These are phyloP conservation scores for Barnettozyma botsteinii DNA, from an alignment of 805 yeast species.

Conservation along the genomic window DNA sequence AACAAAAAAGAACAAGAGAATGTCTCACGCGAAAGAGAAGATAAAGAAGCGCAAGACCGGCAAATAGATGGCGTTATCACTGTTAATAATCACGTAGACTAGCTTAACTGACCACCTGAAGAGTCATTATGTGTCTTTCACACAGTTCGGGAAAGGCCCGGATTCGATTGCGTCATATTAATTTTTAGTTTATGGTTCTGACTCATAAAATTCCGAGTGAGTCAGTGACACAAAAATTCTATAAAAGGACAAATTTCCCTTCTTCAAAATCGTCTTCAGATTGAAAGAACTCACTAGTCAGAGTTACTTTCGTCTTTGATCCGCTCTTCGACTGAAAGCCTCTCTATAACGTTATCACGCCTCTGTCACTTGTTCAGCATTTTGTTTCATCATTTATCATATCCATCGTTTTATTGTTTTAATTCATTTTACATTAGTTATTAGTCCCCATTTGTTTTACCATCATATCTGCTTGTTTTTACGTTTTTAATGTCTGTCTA, in stretches of 20 bases:
- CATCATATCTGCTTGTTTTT: too few species aligned
- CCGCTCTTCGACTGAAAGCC: not conserved
- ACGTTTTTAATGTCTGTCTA: too few species aligned
- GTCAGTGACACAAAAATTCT: not conserved
- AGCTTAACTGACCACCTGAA: too few species aligned
- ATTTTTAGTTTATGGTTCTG: not conserved
- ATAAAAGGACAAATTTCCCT: not conserved
- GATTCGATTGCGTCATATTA: conserved; percentile 2
- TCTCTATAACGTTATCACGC: not conserved
- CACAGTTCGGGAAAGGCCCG: too few species aligned
- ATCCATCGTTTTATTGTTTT: not conserved
- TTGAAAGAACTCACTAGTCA: not conserved
- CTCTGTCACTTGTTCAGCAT: not conserved
- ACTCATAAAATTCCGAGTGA: not conserved
- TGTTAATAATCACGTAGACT: too few species aligned
- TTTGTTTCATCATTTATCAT: not conserved
- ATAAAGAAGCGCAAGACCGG: conserved; percentile 8
- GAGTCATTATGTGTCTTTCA: too few species aligned
- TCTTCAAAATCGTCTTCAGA: not conserved
- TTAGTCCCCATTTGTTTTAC: too few species aligned
- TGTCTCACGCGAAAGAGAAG: conserved; percentile 41
- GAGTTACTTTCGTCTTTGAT: not conserved
- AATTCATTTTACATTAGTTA: too few species aligned
- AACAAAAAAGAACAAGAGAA: conserved; percentile 46
- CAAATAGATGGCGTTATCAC: too few species aligned